A percentile compares a stretch with the other conserved stretches of the same genome.
Conservation (phyloP, 805 yeast genomes). For the Metschnikowia aberdeeniae region DNA sequence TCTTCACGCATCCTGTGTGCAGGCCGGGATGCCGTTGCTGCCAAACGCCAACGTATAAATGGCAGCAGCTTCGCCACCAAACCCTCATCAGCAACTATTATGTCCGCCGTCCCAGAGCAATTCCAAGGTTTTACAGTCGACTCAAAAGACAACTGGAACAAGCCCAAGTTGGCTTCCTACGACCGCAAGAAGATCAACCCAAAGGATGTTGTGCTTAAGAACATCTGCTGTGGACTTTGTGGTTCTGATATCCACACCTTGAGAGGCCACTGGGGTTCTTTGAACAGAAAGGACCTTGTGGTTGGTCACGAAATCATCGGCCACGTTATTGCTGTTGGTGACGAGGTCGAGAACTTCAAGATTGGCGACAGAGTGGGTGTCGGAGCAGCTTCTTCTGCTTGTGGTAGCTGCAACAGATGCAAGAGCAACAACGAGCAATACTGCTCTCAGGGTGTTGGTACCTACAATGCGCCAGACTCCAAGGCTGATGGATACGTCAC, state of each 20-base stretch:
- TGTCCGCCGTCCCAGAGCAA: conserved; percentile 40
- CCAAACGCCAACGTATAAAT: not conserved
- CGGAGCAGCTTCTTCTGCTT: conserved; percentile 17
- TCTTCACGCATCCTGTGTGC: not conserved
- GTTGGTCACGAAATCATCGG: conserved; percentile 75
- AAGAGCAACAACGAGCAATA: conserved; percentile 39
- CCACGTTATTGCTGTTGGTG: conserved; percentile 31
- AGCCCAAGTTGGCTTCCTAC: conserved; percentile 49
- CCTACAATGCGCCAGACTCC: conserved; percentile 46
- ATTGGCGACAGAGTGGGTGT: conserved; percentile 21
- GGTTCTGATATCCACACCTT: conserved; percentile 18
- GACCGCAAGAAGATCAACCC: conserved; percentile 41
- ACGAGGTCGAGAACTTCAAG: conserved; percentile 13
- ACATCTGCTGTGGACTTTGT: conserved; percentile 21
- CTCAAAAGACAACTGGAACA: conserved; percentile 49
- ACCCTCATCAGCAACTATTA: not conserved
- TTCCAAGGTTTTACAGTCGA: conserved; percentile 60
- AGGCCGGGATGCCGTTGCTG: not conserved
- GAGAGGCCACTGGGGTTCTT: conserved; percentile 17
- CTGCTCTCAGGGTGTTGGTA: conserved; percentile 39
- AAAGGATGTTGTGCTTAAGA: conserved; percentile 25
- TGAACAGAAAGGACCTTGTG: conserved; percentile 26
- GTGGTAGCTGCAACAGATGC: conserved; percentile 51
- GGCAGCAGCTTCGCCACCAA: not conserved
- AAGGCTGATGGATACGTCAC: conserved; percentile 46